phyloP scores from a whole-genome alignment of 495 filamentous ascomycete species.

The Penicillium bialowiezense region DNA sequence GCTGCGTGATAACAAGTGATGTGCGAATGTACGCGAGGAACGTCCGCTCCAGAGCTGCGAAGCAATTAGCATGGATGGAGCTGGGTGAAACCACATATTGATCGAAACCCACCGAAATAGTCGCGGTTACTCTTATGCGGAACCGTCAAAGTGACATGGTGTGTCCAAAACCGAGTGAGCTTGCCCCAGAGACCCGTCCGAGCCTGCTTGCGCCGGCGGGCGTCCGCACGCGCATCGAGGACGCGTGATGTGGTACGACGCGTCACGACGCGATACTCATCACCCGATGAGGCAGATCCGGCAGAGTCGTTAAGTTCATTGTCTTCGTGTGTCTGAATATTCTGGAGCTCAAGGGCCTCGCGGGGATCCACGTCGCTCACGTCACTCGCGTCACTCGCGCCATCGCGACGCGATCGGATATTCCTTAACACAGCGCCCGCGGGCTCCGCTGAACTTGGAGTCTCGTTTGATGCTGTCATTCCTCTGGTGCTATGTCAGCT shows the following conservation, averaged over 20 bases:
- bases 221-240: not conserved
- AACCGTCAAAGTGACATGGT: constrained; percentile 40
- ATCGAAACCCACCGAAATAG: constrained; percentile 35
- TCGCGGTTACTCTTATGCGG: constrained; percentile 44
- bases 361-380: constrained; percentile 6
- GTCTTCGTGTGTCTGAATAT: constrained; percentile 25
- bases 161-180: constrained; percentile 37
- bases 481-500: too few species aligned
- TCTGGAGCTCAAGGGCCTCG: constrained; percentile 30
- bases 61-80: not conserved
- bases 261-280: constrained; percentile 34
- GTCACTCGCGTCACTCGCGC: not conserved
- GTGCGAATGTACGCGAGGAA: constrained; percentile 78
- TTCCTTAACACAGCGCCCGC: constrained; percentile 5
- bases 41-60: constrained; percentile 66
- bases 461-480: constrained; percentile 4
- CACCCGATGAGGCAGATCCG: constrained; percentile 31
- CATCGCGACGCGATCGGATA: constrained; percentile 11
- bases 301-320: constrained; percentile 16
- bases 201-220: constrained; percentile 13
- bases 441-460: constrained; percentile 1
- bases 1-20: constrained; percentile 63
- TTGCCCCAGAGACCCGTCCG: constrained; percentile 24
- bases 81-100: not conserved
- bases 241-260: constrained; percentile 27